phyloP scores from a whole-genome alignment of 495 filamentous ascomycete species.

The Hamigera avellanea region DNA sequence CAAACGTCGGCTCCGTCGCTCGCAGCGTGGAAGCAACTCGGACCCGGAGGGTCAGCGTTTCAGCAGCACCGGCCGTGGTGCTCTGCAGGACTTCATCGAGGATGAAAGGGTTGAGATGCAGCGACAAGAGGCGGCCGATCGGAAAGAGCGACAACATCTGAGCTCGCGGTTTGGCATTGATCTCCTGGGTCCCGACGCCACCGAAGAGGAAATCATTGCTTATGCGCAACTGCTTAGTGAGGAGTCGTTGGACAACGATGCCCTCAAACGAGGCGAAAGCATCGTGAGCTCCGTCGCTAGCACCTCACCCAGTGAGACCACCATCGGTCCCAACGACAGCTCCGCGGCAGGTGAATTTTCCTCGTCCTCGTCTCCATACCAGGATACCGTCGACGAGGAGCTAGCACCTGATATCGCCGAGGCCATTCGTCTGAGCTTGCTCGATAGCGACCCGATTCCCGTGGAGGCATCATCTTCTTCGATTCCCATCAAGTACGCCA shows the following conservation, averaged over 20 bases:
- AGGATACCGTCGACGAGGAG: conserved; percentile 38
- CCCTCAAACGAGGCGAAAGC: conserved; percentile 41
- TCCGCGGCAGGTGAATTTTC: conserved; percentile 35
- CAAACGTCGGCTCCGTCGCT: conserved; percentile 50
- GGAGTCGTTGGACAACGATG: conserved; percentile 56
- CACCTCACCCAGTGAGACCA: conserved; percentile 30
- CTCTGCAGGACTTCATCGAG: conserved; percentile 65
- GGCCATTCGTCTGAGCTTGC: conserved; percentile 66
- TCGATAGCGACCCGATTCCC: conserved; percentile 32
- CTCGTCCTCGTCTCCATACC: conserved; percentile 27
- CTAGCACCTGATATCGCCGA: conserved; percentile 68
- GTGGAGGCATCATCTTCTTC: conserved; percentile 27
- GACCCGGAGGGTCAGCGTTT: conserved; percentile 41
- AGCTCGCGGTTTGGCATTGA: conserved; percentile 74
- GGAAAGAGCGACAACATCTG: conserved; percentile 52
- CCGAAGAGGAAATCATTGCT: conserved; percentile 76
- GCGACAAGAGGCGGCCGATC: conserved; percentile 53
- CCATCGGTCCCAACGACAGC: conserved; percentile 33
- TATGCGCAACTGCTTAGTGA: conserved; percentile 85
- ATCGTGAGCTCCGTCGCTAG: conserved; percentile 36
- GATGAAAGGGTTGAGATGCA: conserved; percentile 71
- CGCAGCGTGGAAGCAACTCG: conserved; percentile 47
- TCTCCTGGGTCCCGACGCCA: conserved; percentile 56
- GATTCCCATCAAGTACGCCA: conserved; percentile 43
- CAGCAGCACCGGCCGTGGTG: conserved; percentile 47